Base-by-base conservation (phyloP, 1,284 basidiomycete species). In the Fomitiporia mediterranea region DNA sequence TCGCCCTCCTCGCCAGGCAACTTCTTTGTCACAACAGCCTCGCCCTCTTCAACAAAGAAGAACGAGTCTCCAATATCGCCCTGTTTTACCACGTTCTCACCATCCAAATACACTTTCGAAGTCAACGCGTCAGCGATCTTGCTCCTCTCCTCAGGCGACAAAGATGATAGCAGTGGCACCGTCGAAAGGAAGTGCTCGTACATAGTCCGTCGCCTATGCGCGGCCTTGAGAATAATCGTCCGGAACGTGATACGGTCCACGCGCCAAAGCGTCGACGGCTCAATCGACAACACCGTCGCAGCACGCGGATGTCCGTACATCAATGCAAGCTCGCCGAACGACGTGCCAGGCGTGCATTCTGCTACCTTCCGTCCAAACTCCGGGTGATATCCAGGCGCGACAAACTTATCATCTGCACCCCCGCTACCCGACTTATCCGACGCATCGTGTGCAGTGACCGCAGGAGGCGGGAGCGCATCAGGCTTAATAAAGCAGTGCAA, bases 271-370 rank as follows among this genome's bases (percentile, higher is more conserved):
- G 89, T 94, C 51, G 90, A 94, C 0, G 82, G 74, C 54, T 91
- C 85, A 38, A 89, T 84, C 2, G 95, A 87, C 28, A 98, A 73
- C 48, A 99, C 94, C 2, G 94, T 94, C 3, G 97, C 96, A 4
- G 94, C 94, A 48, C 96, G 89, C 30, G 94, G 93, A 65, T 97
- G 94, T 46, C 94, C 94, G 72, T 99, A 97, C 91, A 99, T 96
- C 62, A 99, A 74, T 30, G 97, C 97, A 49, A 99, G 80, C 72
- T 99, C 97, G 51, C 97, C 96, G 65, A 99, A 98, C 49, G 90
- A 93, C 60, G 81, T 85, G 0, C 94, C 94, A 1, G 92, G 85
- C 47, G 80, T 81, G 77, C 91, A 96, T 59, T 90, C 87, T 47
- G 87, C 82, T 3, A 97, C 94, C 68, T 90, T 87, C 63, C 84